phyloP scores from a whole-genome alignment of 192 early-diverging fungal species.

The Obelidium mucronatum region DNA sequence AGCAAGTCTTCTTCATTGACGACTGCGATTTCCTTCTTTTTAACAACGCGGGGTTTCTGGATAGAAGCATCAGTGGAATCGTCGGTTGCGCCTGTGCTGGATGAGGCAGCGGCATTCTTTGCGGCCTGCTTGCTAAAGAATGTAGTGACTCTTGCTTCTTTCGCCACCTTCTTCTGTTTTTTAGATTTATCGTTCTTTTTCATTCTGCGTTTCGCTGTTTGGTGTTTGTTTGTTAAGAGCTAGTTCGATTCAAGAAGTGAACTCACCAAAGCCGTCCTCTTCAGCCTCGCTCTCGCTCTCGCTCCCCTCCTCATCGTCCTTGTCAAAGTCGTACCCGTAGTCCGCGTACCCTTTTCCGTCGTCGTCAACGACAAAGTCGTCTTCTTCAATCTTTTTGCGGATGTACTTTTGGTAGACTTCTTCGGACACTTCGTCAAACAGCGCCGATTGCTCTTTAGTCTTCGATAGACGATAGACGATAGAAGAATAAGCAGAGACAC shows the following conservation, averaged over 20 bases:
- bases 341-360: conserved; percentile 71
- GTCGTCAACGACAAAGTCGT: conserved; percentile 63
- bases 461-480: no score
- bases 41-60: conserved; percentile 15
- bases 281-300: conserved; percentile 23
- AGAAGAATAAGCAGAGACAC: no score
- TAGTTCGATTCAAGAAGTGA: neutral
- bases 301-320: conserved; percentile 57
- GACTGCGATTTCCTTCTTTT: conserved; percentile 31
- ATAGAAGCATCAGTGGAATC: neutral
- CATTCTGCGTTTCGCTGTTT: conserved; percentile 48
- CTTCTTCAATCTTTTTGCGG: conserved; percentile 32
- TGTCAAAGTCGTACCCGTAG: conserved; percentile 60
- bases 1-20: conserved; percentile 44
- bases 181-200: no score
- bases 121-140: conserved; percentile 51
- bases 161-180: conserved; percentile 31
- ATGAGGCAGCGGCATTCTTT: conserved; percentile 30
- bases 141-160: conserved; percentile 45
- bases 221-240: neutral
- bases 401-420: conserved; percentile 36
- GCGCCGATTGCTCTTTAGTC: no score
- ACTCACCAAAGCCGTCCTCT: conserved; percentile 32
- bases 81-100: conserved; percentile 5
- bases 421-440: conserved; percentile 43